A percentile compares a stretch with the other conserved stretches of the same genome.
Conservation (phyloP, 768 basidiomycete species). For the Leccinum broughii region DNA sequence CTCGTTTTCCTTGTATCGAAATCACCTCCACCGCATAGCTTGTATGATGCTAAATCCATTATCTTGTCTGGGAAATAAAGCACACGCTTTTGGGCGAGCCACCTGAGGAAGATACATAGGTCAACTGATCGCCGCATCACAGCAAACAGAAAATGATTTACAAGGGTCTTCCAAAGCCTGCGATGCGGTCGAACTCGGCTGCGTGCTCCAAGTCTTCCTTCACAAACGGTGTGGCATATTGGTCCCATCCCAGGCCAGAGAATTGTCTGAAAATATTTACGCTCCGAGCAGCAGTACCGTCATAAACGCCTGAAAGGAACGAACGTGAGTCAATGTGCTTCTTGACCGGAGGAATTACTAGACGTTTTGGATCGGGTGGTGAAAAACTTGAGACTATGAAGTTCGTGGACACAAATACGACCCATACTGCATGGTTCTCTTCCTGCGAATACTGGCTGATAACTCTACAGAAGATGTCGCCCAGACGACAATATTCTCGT, state of each 20-base stretch:
- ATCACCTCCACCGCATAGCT: neutral
- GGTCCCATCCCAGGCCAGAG: conserved; percentile 24
- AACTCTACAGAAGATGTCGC: conserved; percentile 6
- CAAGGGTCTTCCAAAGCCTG: conserved; percentile 4
- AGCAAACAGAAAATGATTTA: neutral
- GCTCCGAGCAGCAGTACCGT: neutral
- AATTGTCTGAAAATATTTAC: conserved; percentile 8
- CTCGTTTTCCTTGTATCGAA: neutral
- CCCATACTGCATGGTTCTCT: conserved; percentile 11
- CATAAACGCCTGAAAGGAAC: neutral
- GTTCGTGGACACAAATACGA: conserved; percentile 18
- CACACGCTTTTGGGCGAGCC: neutral
- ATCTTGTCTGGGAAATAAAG: neutral
- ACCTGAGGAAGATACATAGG: neutral
- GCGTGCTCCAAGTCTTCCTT: conserved; percentile 1
- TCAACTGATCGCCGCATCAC: neutral
- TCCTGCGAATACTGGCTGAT: conserved; percentile 11
- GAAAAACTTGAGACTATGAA: conserved; percentile 12
- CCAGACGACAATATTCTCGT: neutral
- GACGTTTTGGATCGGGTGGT: conserved; percentile 2
- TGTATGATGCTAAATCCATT: neutral
- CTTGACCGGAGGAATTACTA: no score
- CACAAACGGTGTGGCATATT: neutral
- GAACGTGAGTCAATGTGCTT: neutral
- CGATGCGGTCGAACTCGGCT: conserved; percentile 1